phyloP scores from a whole-genome alignment of 164 flowering plant species.

The Piper betle region DNA sequence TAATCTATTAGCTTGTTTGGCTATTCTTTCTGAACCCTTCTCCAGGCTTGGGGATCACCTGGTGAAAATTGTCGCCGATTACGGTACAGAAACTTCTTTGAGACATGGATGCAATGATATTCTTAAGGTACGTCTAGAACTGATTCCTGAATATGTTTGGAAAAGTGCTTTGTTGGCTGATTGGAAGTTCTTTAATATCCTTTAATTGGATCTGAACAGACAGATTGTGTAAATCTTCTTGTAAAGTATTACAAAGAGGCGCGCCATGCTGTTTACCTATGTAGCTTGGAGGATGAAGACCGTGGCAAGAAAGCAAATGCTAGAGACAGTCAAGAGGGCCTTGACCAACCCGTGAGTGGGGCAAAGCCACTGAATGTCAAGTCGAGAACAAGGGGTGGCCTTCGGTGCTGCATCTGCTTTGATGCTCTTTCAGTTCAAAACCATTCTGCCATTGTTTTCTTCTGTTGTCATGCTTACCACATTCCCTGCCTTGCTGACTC shows the following conservation, averaged over 20 bases:
- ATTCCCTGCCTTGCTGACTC: constrained; percentile 64
- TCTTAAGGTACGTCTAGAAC: constrained; percentile 47
- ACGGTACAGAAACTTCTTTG: constrained; percentile 93
- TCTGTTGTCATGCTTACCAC: constrained; percentile 95
- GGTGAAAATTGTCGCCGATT: constrained; percentile 87
- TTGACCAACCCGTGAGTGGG: constrained; percentile 19
- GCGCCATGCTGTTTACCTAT: constrained; percentile 61
- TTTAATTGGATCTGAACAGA: constrained; percentile 27
- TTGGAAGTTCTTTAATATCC: background rate
- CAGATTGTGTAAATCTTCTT: constrained; percentile 76
- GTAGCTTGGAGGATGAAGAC: constrained; percentile 56
- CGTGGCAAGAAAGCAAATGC: constrained; percentile 34
- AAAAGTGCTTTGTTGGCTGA: background rate
- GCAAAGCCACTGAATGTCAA: constrained; percentile 41
- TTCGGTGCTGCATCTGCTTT: constrained; percentile 91
- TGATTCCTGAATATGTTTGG: background rate
- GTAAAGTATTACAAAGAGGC: constrained; percentile 92
- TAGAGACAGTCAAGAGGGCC: constrained; percentile 16
- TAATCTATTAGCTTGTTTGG: too few relatives aligned
- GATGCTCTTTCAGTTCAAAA: constrained; percentile 66
- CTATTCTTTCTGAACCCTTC: constrained; percentile 2
- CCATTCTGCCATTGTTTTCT: constrained; percentile 56
- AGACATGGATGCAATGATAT: constrained; percentile 96
- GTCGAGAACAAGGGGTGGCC: constrained; percentile 67
- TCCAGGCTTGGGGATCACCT: constrained; percentile 84